These are phyloP conservation scores for Polychytrium aggregatum DNA, from an alignment of 192 early-diverging fungal species.

Conservation along the genomic window DNA sequence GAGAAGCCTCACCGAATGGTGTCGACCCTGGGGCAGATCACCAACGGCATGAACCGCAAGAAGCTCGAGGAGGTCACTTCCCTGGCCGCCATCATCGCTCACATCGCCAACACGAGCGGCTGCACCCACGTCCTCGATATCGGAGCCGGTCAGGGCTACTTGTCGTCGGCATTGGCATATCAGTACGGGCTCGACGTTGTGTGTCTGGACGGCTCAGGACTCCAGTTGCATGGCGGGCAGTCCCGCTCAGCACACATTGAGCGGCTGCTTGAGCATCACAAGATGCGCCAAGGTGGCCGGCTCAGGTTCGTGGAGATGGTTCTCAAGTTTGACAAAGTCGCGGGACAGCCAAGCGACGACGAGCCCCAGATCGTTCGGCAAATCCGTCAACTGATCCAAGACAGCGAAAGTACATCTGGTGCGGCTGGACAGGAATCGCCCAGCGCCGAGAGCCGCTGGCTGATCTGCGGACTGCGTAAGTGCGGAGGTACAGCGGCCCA, in stretches of 20 bases:
- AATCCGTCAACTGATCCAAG: too few species aligned
- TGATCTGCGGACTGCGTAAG: conserved; percentile 59
- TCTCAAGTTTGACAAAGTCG: too few species aligned
- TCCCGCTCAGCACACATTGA: conserved; percentile 33
- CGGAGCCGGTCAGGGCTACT: conserved; percentile 59
- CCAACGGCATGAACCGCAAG: conserved; percentile 49
- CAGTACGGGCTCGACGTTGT: conserved; percentile 41
- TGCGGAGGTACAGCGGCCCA: too few species aligned
- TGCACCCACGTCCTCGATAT: conserved; percentile 46
- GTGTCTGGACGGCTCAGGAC: conserved; percentile 37
- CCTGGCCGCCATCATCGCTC: conserved; percentile 34
- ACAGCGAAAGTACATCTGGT: too few species aligned
- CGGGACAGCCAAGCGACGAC: too few species aligned
- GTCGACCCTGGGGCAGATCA: too few species aligned
- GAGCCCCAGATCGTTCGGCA: too few species aligned
- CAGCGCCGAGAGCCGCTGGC: too few species aligned
- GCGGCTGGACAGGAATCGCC: too few species aligned
- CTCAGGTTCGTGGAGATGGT: too few species aligned
- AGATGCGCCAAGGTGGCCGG: too few species aligned
- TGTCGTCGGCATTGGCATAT: conserved; percentile 43
- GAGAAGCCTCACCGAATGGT: too few species aligned
- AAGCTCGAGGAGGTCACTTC: conserved; percentile 51
- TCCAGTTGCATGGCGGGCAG: conserved; percentile 48
- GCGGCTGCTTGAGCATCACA: conserved; percentile 9
- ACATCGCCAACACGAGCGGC: conserved; percentile 22